Base-by-base conservation (phyloP, 225 moss, liverwort and hornwort species). In the Ulota crispa region DNA sequence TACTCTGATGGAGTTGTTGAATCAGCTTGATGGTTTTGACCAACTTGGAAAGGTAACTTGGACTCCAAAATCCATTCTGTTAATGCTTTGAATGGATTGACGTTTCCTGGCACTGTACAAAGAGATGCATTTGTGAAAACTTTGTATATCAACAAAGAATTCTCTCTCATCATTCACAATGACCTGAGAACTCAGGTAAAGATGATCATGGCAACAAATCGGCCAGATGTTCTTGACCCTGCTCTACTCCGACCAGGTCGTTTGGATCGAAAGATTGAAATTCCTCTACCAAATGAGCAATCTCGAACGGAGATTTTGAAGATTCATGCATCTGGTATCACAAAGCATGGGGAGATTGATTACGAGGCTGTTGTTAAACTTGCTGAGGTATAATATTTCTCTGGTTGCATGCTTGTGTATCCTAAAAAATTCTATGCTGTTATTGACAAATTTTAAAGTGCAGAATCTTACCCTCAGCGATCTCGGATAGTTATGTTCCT, bases 201-300 rank as follows among this genome's bases (percentile, higher is more conserved):
- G 85, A 95, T 97, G 95, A 97, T 97, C 16, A 95, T 97, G 97
- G 97, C 97, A 63, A 97, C 97, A 77, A 97, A 97, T 86, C 92
- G 97, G 71, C 97, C 95, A 10, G 95, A 97, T 92, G 97, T 97
- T 52, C 89, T 97, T 54, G 97, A 97, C 87, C 97, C 97, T 83
- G 95, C 97, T 7, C 81, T 97, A 56, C 92, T 97, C 21, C 93
- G 97, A 54, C 97, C 97, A 45, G 97, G 97, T 81, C 97, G 97
- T 39, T 86, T 97, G 90, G 97, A 97, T 93, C 91, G 97, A 45
- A 97, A 97, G 78, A 95, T 97, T 75, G 97, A 97, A 88, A 95
- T 97, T 78, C 97, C 97, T 27, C 86, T 97, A 54, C 97, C 97
- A n/a, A 97, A 97, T 85, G 97, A 97, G 81, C 97, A 97, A 80